Base-by-base conservation (phyloP, 371 early-diverging fungal species). In the Sanchytrium tribonematis region DNA sequence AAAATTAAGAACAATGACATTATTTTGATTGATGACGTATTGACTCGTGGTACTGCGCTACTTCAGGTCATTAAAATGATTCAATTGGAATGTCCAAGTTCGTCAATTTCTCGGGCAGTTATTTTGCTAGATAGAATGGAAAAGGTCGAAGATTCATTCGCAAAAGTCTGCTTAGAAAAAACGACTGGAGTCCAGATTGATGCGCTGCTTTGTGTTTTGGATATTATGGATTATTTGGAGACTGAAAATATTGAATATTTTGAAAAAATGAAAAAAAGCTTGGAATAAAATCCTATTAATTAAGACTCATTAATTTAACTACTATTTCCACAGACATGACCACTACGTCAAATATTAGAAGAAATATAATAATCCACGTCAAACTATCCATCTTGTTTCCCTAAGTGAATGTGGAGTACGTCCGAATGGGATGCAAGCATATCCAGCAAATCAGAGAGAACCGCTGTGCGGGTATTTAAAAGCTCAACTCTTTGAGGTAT, bases 11-110 rank as follows among this genome's bases (percentile, higher is more conserved):
- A 87, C 30, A 78, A 81, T 69, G 66, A 75, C 12, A 82, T 93
- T n/a, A 79, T 95, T 66, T 82, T 93, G 29, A 83, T 96, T 27
- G 97, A 97, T 78, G 97, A 97, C 76, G 97, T 97, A 28, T 93
- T 95, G 75, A 95, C 97, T 1, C 95, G 95, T 22, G 97, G 97
- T 31, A 97, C 97, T 1, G 94, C 97, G 17, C 93, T 97, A 74
- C 81, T 89, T 66, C 93, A 97, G 75, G 83, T 84, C 29, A 81
- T 93, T 31, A 83, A 77, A 30, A 82, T 94, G 69, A 89, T 97
- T 68, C 71, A 80, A 73, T 76, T 73, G 29, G 78, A 79, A 31
- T 72, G 71, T 12, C 74, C 79, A 68, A 17, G 1, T 68, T 5
- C 12, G 30, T 29, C 28, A 16, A 16, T 30, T 1, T 1, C 28